These are phyloP conservation scores for Solanum gracilifrons DNA, from an alignment of 257 asterid species.

Conservation along the genomic window DNA sequence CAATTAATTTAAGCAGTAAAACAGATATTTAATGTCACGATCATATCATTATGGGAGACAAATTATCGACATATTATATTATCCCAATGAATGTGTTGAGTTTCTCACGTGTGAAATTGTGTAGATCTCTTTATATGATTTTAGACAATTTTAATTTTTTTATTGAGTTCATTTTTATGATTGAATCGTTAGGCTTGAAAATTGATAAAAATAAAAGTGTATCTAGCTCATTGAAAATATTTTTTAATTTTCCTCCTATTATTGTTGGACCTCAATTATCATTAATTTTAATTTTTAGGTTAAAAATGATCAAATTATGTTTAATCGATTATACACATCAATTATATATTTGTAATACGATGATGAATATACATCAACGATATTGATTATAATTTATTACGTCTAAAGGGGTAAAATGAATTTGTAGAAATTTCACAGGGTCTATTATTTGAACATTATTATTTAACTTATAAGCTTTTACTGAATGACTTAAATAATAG, in stretches of 20 bases:
- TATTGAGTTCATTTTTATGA: not conserved
- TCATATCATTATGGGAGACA: not conserved
- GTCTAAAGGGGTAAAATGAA: not conserved
- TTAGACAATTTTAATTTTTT: no score
- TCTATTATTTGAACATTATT: no score
- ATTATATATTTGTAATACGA: not conserved
- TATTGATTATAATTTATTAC: no score
- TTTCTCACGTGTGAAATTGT: no score
- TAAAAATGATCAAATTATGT: not conserved
- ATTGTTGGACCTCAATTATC: not conserved
- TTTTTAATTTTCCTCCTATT: no score
- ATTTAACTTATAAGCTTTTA: no score
- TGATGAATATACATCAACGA: not conserved
- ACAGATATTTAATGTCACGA: not conserved
- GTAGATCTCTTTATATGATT: no score
- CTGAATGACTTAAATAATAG: no score
- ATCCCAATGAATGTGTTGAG: not conserved
- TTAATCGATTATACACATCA: not conserved
- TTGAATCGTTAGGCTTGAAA: no score
- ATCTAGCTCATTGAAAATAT: fast-evolving
- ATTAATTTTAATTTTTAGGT: no score
- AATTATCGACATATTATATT: not conserved
- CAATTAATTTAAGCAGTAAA: not conserved
- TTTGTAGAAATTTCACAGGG: no score
- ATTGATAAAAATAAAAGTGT: no score